These are phyloP conservation scores for Blastobotrys raffinosifermentans DNA, from an alignment of 1,139 yeast genomes.

Conservation along the genomic window DNA sequence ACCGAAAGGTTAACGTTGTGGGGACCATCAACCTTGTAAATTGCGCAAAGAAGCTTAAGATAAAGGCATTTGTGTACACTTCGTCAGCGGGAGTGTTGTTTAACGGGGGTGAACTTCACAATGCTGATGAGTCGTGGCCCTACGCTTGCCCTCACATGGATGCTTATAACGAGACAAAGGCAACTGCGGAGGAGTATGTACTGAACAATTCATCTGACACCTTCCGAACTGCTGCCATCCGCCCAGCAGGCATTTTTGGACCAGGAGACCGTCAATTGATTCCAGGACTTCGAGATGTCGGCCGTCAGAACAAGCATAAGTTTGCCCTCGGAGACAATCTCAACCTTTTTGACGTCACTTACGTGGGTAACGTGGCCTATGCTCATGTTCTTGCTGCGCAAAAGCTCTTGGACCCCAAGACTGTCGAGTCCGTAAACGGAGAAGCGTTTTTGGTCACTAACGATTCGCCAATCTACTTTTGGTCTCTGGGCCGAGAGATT, in stretches of 20 bases:
- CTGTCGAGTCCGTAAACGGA: slow-evolving; percentile 55
- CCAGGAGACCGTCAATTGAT: slow-evolving; percentile 97
- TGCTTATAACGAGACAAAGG: slow-evolving; percentile 93
- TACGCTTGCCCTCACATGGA: slow-evolving; percentile 92
- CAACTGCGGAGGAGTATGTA: slow-evolving; percentile 81
- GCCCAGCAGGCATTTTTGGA: slow-evolving; percentile 98
- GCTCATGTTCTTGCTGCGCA: slow-evolving; percentile 91
- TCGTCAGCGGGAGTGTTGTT: slow-evolving; percentile 97
- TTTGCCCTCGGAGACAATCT: slow-evolving; percentile 93
- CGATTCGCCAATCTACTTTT: slow-evolving; percentile 91
- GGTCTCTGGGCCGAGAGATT: slow-evolving; percentile 94
- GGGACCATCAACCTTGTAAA: slow-evolving; percentile 76
- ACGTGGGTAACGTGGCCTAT: slow-evolving; percentile 98
- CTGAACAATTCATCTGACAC: slow-evolving; percentile 45
- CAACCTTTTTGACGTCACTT: slow-evolving; percentile 93
- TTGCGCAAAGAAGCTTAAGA: slow-evolving; percentile 42
- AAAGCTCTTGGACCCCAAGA: slow-evolving; percentile 47
- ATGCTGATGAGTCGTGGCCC: slow-evolving; percentile 94
- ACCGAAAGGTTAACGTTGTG: slow-evolving; percentile 82
- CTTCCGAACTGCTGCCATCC: slow-evolving; percentile 72
- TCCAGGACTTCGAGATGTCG: slow-evolving; percentile 84
- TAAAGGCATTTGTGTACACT: slow-evolving; percentile 80
- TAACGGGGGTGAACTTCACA: slow-evolving; percentile 83
- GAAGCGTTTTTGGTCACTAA: slow-evolving; percentile 87
- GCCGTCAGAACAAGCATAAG: slow-evolving; percentile 78